A percentile compares a stretch with the other conserved stretches of the same genome.
phyloP scores from a whole-genome alignment of 768 basidiomycete genomes.

The Mycena metata region DNA sequence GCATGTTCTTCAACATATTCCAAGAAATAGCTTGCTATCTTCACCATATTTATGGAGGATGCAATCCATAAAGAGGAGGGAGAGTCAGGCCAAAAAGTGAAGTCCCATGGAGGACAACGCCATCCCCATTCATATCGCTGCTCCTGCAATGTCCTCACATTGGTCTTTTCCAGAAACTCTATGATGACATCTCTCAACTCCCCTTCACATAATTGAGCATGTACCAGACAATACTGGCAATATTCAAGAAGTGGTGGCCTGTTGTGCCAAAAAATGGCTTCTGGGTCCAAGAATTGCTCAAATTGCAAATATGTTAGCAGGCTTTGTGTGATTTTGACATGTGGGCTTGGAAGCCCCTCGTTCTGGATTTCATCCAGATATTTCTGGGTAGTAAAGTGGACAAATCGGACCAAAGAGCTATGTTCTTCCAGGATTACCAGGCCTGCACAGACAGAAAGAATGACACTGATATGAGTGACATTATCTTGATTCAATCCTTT shows the following conservation, averaged over 20 bases:
- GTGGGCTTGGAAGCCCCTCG: background rate
- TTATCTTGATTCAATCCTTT: too few species aligned
- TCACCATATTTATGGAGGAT: background rate
- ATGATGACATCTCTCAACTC: too few species aligned
- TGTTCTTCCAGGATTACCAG: too few species aligned
- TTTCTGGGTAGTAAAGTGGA: conserved; percentile 1
- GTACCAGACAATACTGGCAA: background rate
- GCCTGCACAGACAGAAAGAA: too few species aligned
- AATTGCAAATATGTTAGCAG: too few species aligned
- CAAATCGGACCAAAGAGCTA: too few species aligned
- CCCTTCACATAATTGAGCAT: background rate
- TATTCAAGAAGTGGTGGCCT: background rate
- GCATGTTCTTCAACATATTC: too few species aligned
- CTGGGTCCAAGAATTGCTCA: background rate
- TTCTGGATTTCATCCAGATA: conserved; percentile 4
- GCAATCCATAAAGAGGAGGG: conserved; percentile 5
- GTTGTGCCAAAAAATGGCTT: background rate
- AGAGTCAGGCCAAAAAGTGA: background rate
- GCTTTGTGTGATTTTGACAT: background rate
- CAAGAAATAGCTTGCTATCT: background rate
- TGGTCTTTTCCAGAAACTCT: background rate
- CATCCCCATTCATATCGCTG: background rate
- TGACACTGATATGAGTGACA: too few species aligned
- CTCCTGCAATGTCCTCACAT: background rate
- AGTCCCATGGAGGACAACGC: background rate